phyloP scores from a whole-genome alignment of 495 filamentous ascomycete species.

The Pyronema omphalodes region DNA sequence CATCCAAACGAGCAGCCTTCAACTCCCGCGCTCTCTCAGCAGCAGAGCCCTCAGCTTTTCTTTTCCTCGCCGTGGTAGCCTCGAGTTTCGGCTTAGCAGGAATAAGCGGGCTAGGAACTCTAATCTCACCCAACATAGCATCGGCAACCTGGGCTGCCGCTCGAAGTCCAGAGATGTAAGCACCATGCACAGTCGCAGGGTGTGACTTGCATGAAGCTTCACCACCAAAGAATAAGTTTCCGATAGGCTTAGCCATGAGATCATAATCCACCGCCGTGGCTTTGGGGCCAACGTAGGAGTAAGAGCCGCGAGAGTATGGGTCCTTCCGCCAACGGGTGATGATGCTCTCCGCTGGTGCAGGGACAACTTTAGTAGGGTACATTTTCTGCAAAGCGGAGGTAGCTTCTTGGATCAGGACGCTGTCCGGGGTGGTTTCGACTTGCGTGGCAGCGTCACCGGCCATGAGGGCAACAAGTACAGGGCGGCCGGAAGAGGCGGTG shows the following conservation, averaged over 20 bases:
- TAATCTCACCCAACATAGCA: constrained; percentile 59
- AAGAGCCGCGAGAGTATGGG: constrained; percentile 73
- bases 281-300: constrained; percentile 73
- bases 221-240: constrained; percentile 87
- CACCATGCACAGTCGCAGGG: constrained; percentile 90
- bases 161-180: constrained; percentile 80
- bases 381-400: constrained; percentile 51
- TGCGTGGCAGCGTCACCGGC: constrained; percentile 85
- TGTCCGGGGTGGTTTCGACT: constrained; percentile 56
- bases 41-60: constrained; percentile 31
- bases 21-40: constrained; percentile 25
- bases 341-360: constrained; percentile 66
- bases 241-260: constrained; percentile 65
- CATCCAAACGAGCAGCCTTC: constrained; percentile 39
- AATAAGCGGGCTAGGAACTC: constrained; percentile 55
- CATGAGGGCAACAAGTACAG: constrained; percentile 58
- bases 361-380: constrained; percentile 44
- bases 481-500: constrained; percentile 10
- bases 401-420: constrained; percentile 58
- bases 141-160: constrained; percentile 73
- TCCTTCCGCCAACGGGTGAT: constrained; percentile 89
- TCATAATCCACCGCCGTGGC: constrained; percentile 82
- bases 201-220: constrained; percentile 92
- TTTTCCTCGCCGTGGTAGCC: constrained; percentile 28
- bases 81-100: constrained; percentile 38